Evolutionary conservation across 2,329 filamentous ascomycete species (phyloP).

Genomic region (Ceratocystis colombiana): DNA sequence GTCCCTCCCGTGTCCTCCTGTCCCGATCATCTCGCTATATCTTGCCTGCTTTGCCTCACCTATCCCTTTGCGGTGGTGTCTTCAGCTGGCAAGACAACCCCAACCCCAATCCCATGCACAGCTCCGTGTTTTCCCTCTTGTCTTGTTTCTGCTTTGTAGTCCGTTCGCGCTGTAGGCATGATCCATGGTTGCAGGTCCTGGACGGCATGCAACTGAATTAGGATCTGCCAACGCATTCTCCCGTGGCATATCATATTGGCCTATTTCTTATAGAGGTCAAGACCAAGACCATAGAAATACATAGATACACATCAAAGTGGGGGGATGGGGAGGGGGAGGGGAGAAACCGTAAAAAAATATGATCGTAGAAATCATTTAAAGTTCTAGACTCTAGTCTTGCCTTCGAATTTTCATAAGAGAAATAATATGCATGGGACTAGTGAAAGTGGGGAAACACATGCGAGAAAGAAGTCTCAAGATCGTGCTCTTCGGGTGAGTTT

Average conservation of each 20-base stretch:
- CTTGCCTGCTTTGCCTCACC: neutral
- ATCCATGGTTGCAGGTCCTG: neutral
- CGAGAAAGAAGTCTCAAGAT: neutral
- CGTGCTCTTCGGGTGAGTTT: neutral
- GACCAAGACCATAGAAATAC: neutral
- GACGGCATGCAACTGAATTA: constrained; percentile 10
- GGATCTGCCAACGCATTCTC: constrained; percentile 15
- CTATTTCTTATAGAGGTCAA: neutral
- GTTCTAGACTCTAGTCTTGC: neutral
- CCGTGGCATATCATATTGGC: constrained; percentile 6
- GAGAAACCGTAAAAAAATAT: neutral
- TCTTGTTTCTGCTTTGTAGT: neutral
- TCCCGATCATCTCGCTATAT: neutral
- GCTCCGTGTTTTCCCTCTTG: constrained; percentile 2
- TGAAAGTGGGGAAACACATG: neutral
- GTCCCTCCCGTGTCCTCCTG: neutral
- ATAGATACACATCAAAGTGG: neutral
- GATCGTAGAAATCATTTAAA: neutral
- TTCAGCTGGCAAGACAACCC: constrained; percentile 9
- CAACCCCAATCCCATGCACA: neutral
- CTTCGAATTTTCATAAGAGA: neutral
- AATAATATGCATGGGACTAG: neutral
- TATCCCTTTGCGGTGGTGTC: neutral
- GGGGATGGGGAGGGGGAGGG: neutral
- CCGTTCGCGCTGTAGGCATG: constrained; percentile 1